Conservation (phyloP, 208 protist genomes). For the Acanthamoeba culbertsoni region DNA sequence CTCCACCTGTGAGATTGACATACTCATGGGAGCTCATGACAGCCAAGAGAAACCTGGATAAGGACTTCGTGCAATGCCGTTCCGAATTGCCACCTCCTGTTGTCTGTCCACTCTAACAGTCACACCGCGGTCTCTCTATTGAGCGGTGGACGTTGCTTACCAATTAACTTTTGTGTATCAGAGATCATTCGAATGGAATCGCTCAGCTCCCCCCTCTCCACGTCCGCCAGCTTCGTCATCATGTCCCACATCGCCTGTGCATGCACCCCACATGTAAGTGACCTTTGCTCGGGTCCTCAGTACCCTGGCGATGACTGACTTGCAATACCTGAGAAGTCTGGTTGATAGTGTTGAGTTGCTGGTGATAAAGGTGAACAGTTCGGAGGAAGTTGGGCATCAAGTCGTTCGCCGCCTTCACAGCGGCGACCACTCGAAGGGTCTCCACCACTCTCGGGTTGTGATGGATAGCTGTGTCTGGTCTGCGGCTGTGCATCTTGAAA, state of each 20-base stretch:
- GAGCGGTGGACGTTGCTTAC: too few species aligned
- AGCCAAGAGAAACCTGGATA: not conserved
- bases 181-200: not conserved
- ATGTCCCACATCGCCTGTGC: not conserved
- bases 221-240: not conserved
- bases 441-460: too few species aligned
- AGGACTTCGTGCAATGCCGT: not conserved
- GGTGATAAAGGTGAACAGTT: constrained; percentile 5
- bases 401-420: not conserved
- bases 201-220: not conserved
- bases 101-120: not conserved
- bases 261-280: too few species aligned
- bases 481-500: too few species aligned
- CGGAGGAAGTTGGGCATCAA: constrained; percentile 11
- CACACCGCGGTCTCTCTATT: too few species aligned
- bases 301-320: too few species aligned
- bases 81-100: not conserved
- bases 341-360: not conserved
- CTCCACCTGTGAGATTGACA: not conserved
- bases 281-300: too few species aligned
- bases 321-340: not conserved
- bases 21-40: not conserved
- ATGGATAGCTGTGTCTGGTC: too few species aligned
- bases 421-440: not conserved
- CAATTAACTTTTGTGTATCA: constrained; percentile 19